phyloP scores from a whole-genome alignment of 2,329 filamentous ascomycete species.

The Neonectria hederae region DNA sequence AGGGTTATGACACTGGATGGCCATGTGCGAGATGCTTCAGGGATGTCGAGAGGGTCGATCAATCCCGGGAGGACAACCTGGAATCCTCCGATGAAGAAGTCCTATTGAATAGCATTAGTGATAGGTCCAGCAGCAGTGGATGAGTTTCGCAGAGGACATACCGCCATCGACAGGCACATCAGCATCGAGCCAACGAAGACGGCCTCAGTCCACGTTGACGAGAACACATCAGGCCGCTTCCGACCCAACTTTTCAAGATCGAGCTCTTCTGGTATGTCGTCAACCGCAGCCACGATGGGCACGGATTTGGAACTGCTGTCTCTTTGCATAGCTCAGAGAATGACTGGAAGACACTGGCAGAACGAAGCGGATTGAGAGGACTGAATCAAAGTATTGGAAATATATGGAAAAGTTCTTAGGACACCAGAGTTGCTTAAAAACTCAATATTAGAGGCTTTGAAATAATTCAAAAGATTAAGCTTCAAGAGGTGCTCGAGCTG shows the following conservation, averaged over 20 bases:
- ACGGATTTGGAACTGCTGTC: background rate
- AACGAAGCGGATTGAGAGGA: background rate
- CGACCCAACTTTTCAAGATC: slow-evolving; percentile 67
- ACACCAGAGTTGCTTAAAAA: background rate
- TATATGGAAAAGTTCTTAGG: background rate
- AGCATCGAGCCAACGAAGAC: slow-evolving; percentile 68
- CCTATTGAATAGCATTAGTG: slow-evolving; percentile 49
- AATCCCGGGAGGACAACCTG: slow-evolving; percentile 75
- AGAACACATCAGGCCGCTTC: slow-evolving; percentile 65
- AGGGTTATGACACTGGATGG: slow-evolving; percentile 69
- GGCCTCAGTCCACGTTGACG: slow-evolving; percentile 61
- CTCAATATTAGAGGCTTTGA: slow-evolving; percentile 2
- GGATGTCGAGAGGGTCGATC: slow-evolving; percentile 68
- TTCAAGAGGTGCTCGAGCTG: background rate
- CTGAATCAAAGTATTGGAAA: background rate
- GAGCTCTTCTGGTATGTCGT: slow-evolving; percentile 29
- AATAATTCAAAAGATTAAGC: slow-evolving; percentile 1
- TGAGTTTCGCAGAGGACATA: slow-evolving; percentile 43
- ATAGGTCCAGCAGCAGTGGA: background rate
- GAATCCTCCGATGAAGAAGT: slow-evolving; percentile 80
- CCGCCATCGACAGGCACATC: slow-evolving; percentile 67
- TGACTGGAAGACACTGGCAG: background rate
- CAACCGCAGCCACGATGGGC: slow-evolving; percentile 4
- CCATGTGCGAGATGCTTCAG: slow-evolving; percentile 69
- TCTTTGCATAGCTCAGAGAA: background rate